phyloP scores from a whole-genome alignment of 2,329 filamentous ascomycete genomes.

The Aspergillus fischeri region DNA sequence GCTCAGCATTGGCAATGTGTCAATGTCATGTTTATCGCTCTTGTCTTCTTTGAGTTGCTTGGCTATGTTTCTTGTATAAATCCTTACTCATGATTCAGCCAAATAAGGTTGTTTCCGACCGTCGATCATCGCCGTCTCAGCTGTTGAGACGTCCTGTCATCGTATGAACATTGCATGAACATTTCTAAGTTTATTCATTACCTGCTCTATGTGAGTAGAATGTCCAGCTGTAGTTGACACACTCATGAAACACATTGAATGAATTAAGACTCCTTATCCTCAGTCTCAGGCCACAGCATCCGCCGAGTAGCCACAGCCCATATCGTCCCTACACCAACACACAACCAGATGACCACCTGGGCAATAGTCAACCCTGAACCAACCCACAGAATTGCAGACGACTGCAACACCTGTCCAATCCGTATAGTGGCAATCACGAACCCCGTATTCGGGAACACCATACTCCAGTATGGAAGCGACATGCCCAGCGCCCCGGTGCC shows the following conservation, averaged over 20 bases:
- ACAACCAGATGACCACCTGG: constrained; percentile 9
- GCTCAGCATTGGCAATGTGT: no score
- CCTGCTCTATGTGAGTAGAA: no score
- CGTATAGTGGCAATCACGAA: constrained; percentile 42
- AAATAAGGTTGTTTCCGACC: neutral
- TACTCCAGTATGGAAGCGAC: constrained; percentile 17
- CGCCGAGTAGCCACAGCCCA: neutral
- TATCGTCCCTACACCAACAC: neutral
- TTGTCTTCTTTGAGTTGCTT: no score
- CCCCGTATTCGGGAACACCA: constrained; percentile 41
- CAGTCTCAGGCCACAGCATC: neutral
- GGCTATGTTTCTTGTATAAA: neutral
- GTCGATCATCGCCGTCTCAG: neutral
- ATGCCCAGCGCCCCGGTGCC: constrained; percentile 1
- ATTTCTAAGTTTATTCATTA: no score
- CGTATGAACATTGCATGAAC: no score
- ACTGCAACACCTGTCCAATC: constrained; percentile 34
- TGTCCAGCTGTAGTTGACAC: no score
- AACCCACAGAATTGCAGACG: constrained; percentile 28
- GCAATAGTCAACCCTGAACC: constrained; percentile 4
- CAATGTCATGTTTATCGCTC: no score
- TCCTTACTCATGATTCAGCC: neutral
- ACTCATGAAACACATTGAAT: no score
- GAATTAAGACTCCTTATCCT: no score
- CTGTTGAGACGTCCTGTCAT: no score